Percentiles rank a stretch among this genome's conserved stretches.
These are phyloP conservation scores for Rhizopogon vulgaris DNA, from an alignment of 768 basidiomycete genomes.

Conservation along the genomic window DNA sequence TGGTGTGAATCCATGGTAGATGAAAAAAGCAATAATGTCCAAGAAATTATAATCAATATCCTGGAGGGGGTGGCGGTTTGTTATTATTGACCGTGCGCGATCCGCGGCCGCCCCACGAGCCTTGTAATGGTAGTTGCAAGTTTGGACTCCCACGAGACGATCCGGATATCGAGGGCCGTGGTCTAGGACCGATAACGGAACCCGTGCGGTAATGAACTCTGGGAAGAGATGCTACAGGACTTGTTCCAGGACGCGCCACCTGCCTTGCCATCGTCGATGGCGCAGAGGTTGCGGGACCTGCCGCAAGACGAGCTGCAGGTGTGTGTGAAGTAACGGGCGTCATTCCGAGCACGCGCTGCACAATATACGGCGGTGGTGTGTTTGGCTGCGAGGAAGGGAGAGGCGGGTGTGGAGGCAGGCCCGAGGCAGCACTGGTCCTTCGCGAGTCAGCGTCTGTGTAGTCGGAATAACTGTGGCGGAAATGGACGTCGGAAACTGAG, in stretches of 20 bases:
- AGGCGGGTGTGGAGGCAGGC: conserved; percentile 38
- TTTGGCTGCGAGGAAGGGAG: conserved; percentile 25
- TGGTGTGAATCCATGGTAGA: background rate
- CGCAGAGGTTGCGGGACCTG: background rate
- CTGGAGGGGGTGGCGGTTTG: background rate
- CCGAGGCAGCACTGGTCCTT: conserved; percentile 27
- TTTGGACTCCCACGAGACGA: conserved; percentile 13
- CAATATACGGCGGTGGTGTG: conserved; percentile 22
- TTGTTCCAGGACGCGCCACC: conserved; percentile 4
- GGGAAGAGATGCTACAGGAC: background rate
- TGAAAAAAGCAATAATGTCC: conserved; percentile 7
- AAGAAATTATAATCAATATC: conserved; percentile 11
- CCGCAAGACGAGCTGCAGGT: background rate
- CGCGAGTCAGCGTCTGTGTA: conserved; percentile 25
- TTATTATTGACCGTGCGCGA: conserved; percentile 3
- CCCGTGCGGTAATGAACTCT: conserved; percentile 9
- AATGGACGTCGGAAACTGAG: conserved; percentile 49
- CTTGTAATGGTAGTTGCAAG: conserved; percentile 26
- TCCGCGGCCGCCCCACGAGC: conserved; percentile 17
- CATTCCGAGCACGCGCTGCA: conserved; percentile 25
- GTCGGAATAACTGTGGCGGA: conserved; percentile 35
- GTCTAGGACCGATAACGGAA: conserved; percentile 25
- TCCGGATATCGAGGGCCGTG: conserved; percentile 15
- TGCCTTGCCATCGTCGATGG: background rate
- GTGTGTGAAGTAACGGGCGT: conserved; percentile 16